Base-by-base conservation (phyloP, 768 basidiomycete genomes). In the Trametes cinnabarina region DNA sequence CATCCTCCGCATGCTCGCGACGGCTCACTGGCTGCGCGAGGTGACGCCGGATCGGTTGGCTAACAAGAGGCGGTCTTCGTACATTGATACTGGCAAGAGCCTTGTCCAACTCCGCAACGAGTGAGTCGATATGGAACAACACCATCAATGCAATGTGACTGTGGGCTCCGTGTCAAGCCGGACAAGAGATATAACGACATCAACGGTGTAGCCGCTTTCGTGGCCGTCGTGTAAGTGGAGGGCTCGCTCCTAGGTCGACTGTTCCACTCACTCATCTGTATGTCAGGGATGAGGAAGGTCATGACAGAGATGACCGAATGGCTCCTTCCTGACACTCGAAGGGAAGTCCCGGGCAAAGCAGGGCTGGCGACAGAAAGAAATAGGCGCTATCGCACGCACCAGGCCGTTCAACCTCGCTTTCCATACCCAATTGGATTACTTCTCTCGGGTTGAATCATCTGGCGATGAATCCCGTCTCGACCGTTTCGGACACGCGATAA, bases 401-500 rank as follows among this genome's bases (percentile, higher is more conserved):
- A 77, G 86, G 3, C 86, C 89, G 20, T 89, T 89, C 64, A 86
- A 85, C 64, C 74, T 83, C 62, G 88, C 87, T 0, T 56, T 48
- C 28, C 15, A 56, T 15, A 49, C 47, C 8, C 25, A 41, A 19
- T 28, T 48, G 15, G 20, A 32, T 25, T 56, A 30, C 39, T 56
- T 41, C 40, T 10, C 22, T 19, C 90, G 88, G 88, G 73, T 90
- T 5, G 88, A 89, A 67, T 81, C 82, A 15, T 79, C 79, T 22
- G 76, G 73, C 23, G 61, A 70, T 51, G 65, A 17, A 3, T 2
- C 3, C 23, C 35, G 55, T 2, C 19, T 90, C 52, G 79, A 83
- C 58, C 76, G 88, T 25, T 90, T 91, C 65, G 88, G 87, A 30
- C 83, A 81, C 58, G 87, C 88, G 5, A 91, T 92, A 88, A 78